A percentile compares a stretch with the other conserved stretches of the same genome.
phyloP scores from a whole-genome alignment of 352 stramenopile species.

The Saprolegnia parasitica region DNA sequence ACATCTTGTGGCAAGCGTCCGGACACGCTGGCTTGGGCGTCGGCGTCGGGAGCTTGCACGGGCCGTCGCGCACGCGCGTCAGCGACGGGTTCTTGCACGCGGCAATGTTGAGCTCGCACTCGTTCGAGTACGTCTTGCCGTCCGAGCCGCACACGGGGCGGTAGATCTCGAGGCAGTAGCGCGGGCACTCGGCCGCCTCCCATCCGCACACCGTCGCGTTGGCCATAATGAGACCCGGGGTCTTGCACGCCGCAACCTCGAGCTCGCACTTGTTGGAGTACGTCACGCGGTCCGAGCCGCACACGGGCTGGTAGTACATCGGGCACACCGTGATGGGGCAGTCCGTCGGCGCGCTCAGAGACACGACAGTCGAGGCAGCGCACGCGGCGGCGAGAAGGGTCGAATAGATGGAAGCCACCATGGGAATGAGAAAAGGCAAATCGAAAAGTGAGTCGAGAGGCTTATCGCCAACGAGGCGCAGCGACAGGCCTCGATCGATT shows the following conservation, averaged over 20 bases:
- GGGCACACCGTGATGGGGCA: slow-evolving; percentile 27
- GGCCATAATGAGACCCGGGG: slow-evolving; percentile 28
- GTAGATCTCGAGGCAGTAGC: slow-evolving; percentile 42
- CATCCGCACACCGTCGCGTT: neutral
- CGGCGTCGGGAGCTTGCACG: slow-evolving; percentile 24
- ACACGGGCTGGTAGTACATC: slow-evolving; percentile 32
- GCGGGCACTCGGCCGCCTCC: slow-evolving; percentile 30
- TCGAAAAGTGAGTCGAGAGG: no score
- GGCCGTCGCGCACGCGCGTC: slow-evolving; percentile 23
- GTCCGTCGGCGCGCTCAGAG: neutral
- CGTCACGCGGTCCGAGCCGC: slow-evolving; percentile 17
- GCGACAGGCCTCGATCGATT: no score
- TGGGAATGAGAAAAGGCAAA: no score
- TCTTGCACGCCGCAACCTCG: slow-evolving; percentile 11
- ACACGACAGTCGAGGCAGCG: no score
- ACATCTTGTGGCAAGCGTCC: slow-evolving; percentile 36
- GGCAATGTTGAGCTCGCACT: slow-evolving; percentile 34
- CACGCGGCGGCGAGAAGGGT: no score
- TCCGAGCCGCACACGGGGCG: slow-evolving; percentile 58
- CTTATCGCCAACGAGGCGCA: no score
- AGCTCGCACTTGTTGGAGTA: slow-evolving; percentile 24
- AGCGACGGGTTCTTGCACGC: slow-evolving; percentile 38
- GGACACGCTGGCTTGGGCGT: neutral
- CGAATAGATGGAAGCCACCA: no score
- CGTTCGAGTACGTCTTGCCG: slow-evolving; percentile 35